A percentile compares a stretch with the other conserved stretches of the same genome.
These are phyloP conservation scores for Pyricularia pennisetigena DNA, from an alignment of 2,329 filamentous ascomycete genomes.

Conservation along the genomic window DNA sequence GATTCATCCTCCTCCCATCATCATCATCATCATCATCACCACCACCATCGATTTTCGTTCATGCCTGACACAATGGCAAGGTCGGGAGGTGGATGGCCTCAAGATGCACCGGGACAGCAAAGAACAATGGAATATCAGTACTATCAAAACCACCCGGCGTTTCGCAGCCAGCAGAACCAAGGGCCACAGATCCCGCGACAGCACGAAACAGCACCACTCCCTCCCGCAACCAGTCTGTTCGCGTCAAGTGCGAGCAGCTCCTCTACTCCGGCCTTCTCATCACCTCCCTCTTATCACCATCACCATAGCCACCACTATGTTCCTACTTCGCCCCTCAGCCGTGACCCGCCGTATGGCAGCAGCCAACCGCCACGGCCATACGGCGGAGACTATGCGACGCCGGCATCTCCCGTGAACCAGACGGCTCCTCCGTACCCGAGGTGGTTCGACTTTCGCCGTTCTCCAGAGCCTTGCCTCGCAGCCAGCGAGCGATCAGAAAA, in stretches of 20 bases:
- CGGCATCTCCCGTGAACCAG: slow-evolving; percentile 18
- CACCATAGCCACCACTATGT: background rate
- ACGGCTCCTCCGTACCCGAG: slow-evolving; percentile 18
- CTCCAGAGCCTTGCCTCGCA: slow-evolving; percentile 16
- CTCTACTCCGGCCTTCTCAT: slow-evolving; percentile 8
- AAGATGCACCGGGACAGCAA: slow-evolving; percentile 14
- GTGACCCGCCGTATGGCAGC: slow-evolving; percentile 12
- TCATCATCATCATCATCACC: slow-evolving; percentile 8
- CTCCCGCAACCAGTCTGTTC: slow-evolving; percentile 17
- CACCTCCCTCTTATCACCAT: background rate
- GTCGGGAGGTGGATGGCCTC: slow-evolving; percentile 20
- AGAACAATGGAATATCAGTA: slow-evolving; percentile 13
- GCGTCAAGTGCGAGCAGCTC: slow-evolving; percentile 9
- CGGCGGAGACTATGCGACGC: slow-evolving; percentile 19
- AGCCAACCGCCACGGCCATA: slow-evolving; percentile 13
- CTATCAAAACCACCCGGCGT: background rate
- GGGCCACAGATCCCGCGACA: slow-evolving; percentile 9
- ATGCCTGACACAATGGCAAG: slow-evolving; percentile 25
- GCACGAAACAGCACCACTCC: slow-evolving; percentile 9
- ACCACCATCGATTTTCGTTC: slow-evolving; percentile 19
- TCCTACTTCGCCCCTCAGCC: slow-evolving; percentile 6
- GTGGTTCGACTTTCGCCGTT: slow-evolving; percentile 15
- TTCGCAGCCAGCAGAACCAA: slow-evolving; percentile 7
- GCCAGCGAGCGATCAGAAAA: slow-evolving; percentile 18
- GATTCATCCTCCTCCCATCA: slow-evolving; percentile 11